Evolutionary conservation across 2,329 filamentous ascomycete genomes (phyloP).

Genomic region (Aspergillus quadrilineatus): DNA sequence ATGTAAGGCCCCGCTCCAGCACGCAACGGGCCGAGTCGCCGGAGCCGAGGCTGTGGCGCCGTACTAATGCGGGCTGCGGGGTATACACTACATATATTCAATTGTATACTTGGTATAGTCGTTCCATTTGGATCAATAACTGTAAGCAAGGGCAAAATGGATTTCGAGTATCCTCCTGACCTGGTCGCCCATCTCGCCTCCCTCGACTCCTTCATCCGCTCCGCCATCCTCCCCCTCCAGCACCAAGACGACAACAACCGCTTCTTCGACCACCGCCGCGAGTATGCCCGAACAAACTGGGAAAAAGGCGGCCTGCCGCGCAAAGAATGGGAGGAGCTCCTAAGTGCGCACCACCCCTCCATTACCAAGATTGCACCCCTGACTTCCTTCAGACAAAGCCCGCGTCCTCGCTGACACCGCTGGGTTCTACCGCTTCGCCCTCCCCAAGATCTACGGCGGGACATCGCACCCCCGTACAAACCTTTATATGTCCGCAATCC

Average conservation of each 20-base stretch:
- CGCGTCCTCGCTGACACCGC: conserved; percentile 56
- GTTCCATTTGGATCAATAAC: not conserved
- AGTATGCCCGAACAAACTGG: conserved; percentile 63
- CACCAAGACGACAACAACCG: conserved; percentile 58
- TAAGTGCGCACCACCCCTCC: not conserved
- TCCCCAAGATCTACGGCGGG: conserved; percentile 59
- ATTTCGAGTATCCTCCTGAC: conserved; percentile 56
- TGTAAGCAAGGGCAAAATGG: conserved; percentile 39
- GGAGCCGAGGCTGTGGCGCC: not conserved
- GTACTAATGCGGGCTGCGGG: not conserved
- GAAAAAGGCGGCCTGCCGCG: conserved; percentile 57
- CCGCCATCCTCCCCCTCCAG: conserved; percentile 46
- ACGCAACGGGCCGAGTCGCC: not conserved
- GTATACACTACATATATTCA: not conserved
- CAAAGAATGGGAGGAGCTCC: conserved; percentile 58
- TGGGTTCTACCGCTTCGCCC: conserved; percentile 60
- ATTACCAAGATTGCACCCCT: not conserved
- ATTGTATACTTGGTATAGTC: not conserved
- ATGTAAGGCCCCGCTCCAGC: too few relatives aligned
- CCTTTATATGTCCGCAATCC: conserved; percentile 63
- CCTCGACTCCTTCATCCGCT: conserved; percentile 59
- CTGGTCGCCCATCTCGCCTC: conserved; percentile 49
- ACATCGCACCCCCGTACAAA: conserved; percentile 46
- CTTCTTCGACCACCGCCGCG: conserved; percentile 66
- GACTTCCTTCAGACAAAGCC: conserved; percentile 36